phyloP scores from a whole-genome alignment of 108 stramenopile species.

The Cylindrotheca closterium region DNA sequence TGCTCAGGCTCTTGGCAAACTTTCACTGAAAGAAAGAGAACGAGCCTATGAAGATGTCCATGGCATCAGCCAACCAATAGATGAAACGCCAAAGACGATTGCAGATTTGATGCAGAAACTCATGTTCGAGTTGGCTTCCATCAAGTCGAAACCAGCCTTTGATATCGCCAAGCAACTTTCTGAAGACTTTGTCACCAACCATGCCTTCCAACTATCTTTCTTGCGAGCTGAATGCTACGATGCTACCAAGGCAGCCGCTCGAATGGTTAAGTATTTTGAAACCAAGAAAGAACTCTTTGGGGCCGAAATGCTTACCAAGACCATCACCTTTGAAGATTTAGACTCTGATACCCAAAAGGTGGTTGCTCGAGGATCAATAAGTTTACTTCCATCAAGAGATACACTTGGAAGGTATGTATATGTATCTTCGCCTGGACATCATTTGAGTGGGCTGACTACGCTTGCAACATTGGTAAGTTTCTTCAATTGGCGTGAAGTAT shows the following conservation, averaged over 20 bases:
- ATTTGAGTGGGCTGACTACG: neutral
- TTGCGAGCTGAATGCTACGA: conserved; percentile 41
- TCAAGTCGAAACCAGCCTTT: conserved; percentile 16
- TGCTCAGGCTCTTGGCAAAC: neutral
- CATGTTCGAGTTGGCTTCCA: neutral
- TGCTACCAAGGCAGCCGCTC: conserved; percentile 26
- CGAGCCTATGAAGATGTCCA: conserved; percentile 13
- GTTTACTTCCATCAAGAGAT: conserved; percentile 4
- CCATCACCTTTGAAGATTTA: conserved; percentile 3
- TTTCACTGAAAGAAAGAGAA: conserved; percentile 10
- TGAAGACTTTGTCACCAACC: conserved; percentile 21
- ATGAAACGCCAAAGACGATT: neutral
- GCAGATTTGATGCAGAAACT: neutral
- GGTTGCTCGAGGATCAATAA: neutral
- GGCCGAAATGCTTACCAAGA: conserved; percentile 6
- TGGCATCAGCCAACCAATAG: conserved; percentile 7
- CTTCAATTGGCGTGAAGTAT: too few relatives aligned
- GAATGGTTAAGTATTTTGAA: conserved; percentile 33
- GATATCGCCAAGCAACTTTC: conserved; percentile 17
- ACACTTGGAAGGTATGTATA: conserved; percentile 2
- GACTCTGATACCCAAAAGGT: neutral
- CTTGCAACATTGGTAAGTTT: neutral
- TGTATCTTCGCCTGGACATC: neutral
- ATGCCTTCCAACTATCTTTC: conserved; percentile 35
- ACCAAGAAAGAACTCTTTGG: conserved; percentile 38